These are phyloP conservation scores for Zoysia matrella DNA, from an alignment of 202 grass and related monocot species.

Conservation along the genomic window DNA sequence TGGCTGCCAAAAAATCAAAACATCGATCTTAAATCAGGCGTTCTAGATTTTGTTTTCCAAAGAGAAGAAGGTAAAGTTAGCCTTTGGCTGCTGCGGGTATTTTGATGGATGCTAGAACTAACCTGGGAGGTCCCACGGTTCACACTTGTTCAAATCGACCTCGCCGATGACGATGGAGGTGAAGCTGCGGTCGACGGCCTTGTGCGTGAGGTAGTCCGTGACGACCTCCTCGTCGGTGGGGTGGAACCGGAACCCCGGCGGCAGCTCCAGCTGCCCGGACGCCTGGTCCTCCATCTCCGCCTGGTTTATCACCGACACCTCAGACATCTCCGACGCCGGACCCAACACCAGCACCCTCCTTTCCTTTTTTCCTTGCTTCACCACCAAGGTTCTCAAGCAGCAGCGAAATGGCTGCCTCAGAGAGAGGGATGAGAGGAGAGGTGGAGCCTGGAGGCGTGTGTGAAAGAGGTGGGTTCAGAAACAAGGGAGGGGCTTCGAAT, in stretches of 20 bases:
- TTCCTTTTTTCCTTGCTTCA: constrained; percentile 1
- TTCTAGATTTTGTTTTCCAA: no score
- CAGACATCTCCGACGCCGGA: constrained; percentile 45
- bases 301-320: constrained; percentile 61
- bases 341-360: not conserved
- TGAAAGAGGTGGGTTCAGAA: constrained; percentile 45
- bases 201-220: constrained; percentile 69
- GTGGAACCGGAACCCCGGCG: constrained; percentile 77
- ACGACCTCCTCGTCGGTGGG: constrained; percentile 81
- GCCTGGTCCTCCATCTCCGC: constrained; percentile 47
- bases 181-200: constrained; percentile 51
- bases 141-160: constrained; percentile 75
- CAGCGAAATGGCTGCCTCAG: constrained; percentile 28
- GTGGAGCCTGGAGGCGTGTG: constrained; percentile 28
- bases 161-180: constrained; percentile 63
- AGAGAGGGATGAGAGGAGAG: constrained; percentile 24
- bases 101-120: not conserved
- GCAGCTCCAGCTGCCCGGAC: constrained; percentile 51
- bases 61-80: not conserved
- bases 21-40: not conserved
- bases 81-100: not conserved
- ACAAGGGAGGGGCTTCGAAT: constrained; percentile 22
- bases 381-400: constrained; percentile 4
- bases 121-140: constrained; percentile 75
- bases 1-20: constrained; percentile 27